Base-by-base conservation (phyloP, 1,139 yeast species). In the Magnusiomyces magnusii region DNA sequence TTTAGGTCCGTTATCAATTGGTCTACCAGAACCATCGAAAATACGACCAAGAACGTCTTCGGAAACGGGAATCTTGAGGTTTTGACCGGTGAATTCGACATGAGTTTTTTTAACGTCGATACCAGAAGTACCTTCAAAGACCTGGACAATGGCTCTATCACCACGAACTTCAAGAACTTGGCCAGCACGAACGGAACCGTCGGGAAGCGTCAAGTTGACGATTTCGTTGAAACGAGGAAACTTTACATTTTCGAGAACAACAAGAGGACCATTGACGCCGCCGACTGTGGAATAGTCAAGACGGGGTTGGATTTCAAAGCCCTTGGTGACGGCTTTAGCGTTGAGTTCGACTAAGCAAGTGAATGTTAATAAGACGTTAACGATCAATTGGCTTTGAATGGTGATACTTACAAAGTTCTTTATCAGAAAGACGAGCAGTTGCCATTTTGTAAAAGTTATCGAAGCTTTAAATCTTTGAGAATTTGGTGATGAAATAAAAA, bases 141-240 rank as follows among this genome's bases (percentile, higher is more conserved):
- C 99, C 81, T 93, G 99, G 58, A 93, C 99, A 75, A 93, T 85
- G 57, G 99, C 99, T 71, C 95, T 87, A 70, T 88, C 84, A 62
- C 99, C 99, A 76, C 95, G 86, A 61, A 95, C 98, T 78, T 93
- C 99, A 71, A 93, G 83, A 51, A 93, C 99, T 77, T 93, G 99
- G 69, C 99, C 99, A 62, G 96, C 96, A 76, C 99, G 87, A 56
- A 79, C 77, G 41, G 93, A 76, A 10, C 99, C 99, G 73, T 95
- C 99, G 53, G 99, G 99, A 63, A 93, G 80, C 3, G 99, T 93
- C 70, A 93, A 80, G 74, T 91, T 89, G 69, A 93, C 99, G 77
- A 93, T 95, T 77, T 93, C 99, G 71, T 91, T 91, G 78, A 81
- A 93, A 70, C 96, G 85, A 62, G 99, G 99, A 75, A 88, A 92